Conservation (phyloP, 1,139 yeast species). For the Sugiyamaella novakii region DNA sequence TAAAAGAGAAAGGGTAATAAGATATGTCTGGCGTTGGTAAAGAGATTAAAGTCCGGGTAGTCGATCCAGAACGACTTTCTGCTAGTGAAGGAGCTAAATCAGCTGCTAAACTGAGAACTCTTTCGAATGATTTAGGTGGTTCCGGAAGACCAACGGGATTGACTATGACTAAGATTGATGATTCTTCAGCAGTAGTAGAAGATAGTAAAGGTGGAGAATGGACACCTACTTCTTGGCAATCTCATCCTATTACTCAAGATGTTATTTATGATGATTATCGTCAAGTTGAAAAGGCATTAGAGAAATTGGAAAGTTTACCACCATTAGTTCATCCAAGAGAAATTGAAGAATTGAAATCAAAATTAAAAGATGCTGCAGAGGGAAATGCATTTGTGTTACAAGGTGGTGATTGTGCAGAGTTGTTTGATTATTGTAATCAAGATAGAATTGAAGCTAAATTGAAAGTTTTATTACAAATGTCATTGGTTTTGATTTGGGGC, state of each 20-base stretch:
- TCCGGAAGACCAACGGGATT: slow-evolving; percentile 21
- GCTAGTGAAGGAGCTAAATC: slow-evolving; percentile 44
- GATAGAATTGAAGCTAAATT: slow-evolving; percentile 47
- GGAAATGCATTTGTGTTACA: slow-evolving; percentile 49
- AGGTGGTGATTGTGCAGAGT: slow-evolving; percentile 53
- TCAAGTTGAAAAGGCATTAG: slow-evolving; percentile 44
- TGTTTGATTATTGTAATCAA: slow-evolving; percentile 48
- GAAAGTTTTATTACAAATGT: slow-evolving; percentile 49
- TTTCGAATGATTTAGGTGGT: slow-evolving; percentile 35
- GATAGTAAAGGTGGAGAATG: slow-evolving; percentile 33
- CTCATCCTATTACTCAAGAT: slow-evolving; percentile 48
- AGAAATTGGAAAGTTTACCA: slow-evolving; percentile 47
- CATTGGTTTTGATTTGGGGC: slow-evolving; percentile 48
- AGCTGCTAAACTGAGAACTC: slow-evolving; percentile 45
- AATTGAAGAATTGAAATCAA: slow-evolving; percentile 41
- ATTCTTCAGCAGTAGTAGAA: slow-evolving; percentile 1
- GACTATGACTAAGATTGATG: slow-evolving; percentile 11
- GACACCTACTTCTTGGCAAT: slow-evolving; percentile 49
- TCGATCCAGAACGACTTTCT: slow-evolving; percentile 41
- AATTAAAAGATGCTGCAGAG: slow-evolving; percentile 46
- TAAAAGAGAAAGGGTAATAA: neutral
- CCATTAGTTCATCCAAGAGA: slow-evolving; percentile 48
- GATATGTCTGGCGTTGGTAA: slow-evolving; percentile 9
- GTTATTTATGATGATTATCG: slow-evolving; percentile 46
- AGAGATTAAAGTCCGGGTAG: slow-evolving; percentile 34